Evolutionary conservation across 768 basidiomycete species (phyloP).

Genomic region (Suillus subluteus): DNA sequence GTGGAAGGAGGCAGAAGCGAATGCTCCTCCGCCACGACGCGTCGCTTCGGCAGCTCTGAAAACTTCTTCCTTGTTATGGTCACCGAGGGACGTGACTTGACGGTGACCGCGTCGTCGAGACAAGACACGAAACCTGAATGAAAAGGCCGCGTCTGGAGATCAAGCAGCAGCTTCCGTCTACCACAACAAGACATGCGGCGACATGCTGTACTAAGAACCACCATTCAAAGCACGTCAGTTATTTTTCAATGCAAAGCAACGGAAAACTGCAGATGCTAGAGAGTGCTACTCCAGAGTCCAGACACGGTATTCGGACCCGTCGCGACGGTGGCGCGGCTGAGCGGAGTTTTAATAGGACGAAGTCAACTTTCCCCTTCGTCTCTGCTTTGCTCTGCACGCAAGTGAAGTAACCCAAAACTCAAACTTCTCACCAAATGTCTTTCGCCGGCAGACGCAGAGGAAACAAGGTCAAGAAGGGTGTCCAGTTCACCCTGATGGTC

Average conservation of each 20-base stretch:
- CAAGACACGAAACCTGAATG: conserved; percentile 9
- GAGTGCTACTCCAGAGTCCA: neutral
- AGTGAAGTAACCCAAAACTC: conserved; percentile 24
- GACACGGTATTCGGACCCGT: conserved; percentile 12
- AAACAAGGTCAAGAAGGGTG: conserved; percentile 98
- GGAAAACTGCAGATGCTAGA: neutral
- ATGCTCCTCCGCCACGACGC: conserved; percentile 19
- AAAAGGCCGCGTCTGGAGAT: conserved; percentile 8
- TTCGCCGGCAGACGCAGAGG: conserved; percentile 85
- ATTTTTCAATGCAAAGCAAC: neutral
- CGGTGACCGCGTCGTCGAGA: conserved; percentile 3
- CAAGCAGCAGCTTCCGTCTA: neutral
- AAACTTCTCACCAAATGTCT: conserved; percentile 58
- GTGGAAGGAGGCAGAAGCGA: neutral
- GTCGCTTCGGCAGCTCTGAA: conserved; percentile 58
- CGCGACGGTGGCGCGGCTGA: conserved; percentile 37
- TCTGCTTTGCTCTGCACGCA: conserved; percentile 33
- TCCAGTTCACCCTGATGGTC: conserved; percentile 97
- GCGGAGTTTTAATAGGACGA: conserved; percentile 39
- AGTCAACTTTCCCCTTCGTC: conserved; percentile 35
- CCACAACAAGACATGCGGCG: conserved; percentile 18
- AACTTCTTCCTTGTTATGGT: conserved; percentile 53
- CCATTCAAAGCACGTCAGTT: conserved; percentile 15
- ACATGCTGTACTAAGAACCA: conserved; percentile 8
- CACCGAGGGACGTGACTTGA: conserved; percentile 11